Percentiles rank a stretch among this genome's conserved stretches.
Evolutionary conservation across 352 stramenopile genomes (phyloP).

Genomic region (Thalassiosira oceanica): DNA sequence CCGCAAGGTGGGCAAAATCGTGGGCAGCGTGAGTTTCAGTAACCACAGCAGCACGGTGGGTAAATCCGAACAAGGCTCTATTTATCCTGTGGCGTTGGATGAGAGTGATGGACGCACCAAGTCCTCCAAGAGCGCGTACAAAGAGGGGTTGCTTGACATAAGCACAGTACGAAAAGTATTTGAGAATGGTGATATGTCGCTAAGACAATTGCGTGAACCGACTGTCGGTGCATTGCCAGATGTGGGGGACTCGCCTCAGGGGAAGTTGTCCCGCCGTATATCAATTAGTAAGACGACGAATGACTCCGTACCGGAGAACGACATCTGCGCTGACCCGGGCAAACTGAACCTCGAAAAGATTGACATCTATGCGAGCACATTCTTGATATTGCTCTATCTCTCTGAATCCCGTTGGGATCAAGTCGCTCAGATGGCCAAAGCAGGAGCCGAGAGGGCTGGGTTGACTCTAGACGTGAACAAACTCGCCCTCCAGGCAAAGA

Average conservation of each 20-base stretch:
- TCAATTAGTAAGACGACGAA: neutral
- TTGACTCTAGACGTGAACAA: slow-evolving; percentile 74
- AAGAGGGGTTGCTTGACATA: slow-evolving; percentile 36
- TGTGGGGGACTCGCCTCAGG: neutral
- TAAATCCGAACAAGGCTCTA: neutral
- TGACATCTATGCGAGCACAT: slow-evolving; percentile 42
- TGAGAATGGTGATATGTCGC: slow-evolving; percentile 27
- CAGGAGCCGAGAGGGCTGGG: slow-evolving; percentile 42
- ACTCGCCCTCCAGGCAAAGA: slow-evolving; percentile 9
- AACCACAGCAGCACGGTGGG: neutral
- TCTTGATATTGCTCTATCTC: slow-evolving; percentile 58
- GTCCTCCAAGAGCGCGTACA: slow-evolving; percentile 23
- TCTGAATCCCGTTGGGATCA: slow-evolving; percentile 67
- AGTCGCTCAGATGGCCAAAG: slow-evolving; percentile 51
- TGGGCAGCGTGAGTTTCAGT: slow-evolving; percentile 3
- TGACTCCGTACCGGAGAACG: neutral
- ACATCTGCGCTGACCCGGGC: neutral
- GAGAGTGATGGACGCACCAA: slow-evolving; percentile 23
- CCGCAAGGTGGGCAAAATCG: slow-evolving; percentile 11
- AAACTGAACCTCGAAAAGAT: slow-evolving; percentile 18
- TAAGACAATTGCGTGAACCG: slow-evolving; percentile 19
- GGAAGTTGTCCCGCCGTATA: neutral
- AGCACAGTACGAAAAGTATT: slow-evolving; percentile 31
- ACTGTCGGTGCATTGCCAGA: too few relatives aligned
- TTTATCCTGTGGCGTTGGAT: neutral